Evolutionary conservation across 345 rosid genomes (phyloP), one percentile per base, ranked within the genome.

Genomic region (Eucalyptus polybractea): DNA sequence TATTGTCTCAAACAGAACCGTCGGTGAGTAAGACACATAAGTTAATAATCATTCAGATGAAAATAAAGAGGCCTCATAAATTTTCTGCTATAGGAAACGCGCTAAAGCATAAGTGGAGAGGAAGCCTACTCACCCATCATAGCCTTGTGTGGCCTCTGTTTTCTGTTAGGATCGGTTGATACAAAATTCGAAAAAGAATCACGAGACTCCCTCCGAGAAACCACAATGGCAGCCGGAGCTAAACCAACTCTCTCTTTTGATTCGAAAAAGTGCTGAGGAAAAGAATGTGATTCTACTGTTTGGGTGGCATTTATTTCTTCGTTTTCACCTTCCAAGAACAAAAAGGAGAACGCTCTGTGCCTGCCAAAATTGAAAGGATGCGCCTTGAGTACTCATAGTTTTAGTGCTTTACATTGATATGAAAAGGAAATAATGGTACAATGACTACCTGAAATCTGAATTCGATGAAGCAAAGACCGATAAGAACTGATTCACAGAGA

Each of bases 401-500:
- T 21, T 76, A 13, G 5, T 11, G 85, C 85, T 40, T 76, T 40
- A 40, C 85, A 76, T 76, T 40, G 47, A 21, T 76, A 40, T 40
- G 47, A 76, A 76, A 40, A 11, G 47, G 47, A 76, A 76, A 22
- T 21, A 22, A 76, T 76, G 47, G 47, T 40, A 58, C 16, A 12
- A 58, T 25, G 72, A 56, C 87, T 51, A 95, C 99, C 97, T 95
- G 97, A 96, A 97, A 91, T 96, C 97, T 1, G 99, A 97, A 83
- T 95, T 96, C 13, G 96, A 92, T 89, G 99, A 93, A 87, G 98
- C 97, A 50, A 97, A 97, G 60, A 96, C 90, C 0, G 98, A 97
- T 85, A 97, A 86, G 92, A 98, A 98, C 94, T 98, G 99, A 90
- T 95, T 97, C 19, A 96, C 97, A n/a, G 99, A 96, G 86, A 98